Conservation (phyloP, 441 rosid genomes). For the Populus hybrid region DNA sequence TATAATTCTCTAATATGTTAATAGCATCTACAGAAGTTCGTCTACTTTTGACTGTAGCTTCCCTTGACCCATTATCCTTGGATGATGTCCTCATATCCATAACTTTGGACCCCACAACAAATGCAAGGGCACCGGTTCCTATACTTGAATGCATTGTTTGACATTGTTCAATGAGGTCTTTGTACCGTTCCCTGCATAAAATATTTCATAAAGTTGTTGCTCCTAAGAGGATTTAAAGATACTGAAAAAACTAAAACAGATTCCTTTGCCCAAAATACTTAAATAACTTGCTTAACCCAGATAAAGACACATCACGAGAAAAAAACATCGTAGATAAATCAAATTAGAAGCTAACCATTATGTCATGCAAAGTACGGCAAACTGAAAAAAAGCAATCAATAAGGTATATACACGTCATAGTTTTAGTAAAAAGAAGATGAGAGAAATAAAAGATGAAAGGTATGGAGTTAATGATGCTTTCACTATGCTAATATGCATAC, state of each 20-base stretch:
- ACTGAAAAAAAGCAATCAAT: neutral
- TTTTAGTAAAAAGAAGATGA: too few species aligned
- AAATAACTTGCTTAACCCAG: neutral
- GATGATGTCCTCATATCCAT: constrained; percentile 88
- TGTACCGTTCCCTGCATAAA: constrained; percentile 68
- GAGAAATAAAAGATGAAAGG: too few species aligned
- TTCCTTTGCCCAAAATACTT: neutral
- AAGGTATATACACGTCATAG: neutral
- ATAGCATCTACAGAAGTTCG: constrained; percentile 37
- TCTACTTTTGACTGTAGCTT: constrained; percentile 40
- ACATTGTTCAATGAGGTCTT: constrained; percentile 70
- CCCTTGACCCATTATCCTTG: constrained; percentile 51
- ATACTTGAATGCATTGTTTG: constrained; percentile 90
- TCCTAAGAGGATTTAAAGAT: neutral
- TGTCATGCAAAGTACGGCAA: neutral
- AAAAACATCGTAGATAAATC: too few species aligned
- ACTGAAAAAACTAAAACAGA: constrained; percentile 2
- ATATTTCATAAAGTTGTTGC: constrained; percentile 17
- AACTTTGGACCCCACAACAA: constrained; percentile 91
- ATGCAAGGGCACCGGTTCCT: constrained; percentile 94
- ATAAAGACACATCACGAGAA: too few species aligned
- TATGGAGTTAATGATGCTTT: too few species aligned
- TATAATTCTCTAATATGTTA: constrained; percentile 45
- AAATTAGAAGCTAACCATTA: neutral
- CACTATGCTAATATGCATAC: too few species aligned